These are phyloP conservation scores for Aspergillus cejpii DNA, from an alignment of 2,329 filamentous ascomycete species.

Conservation along the genomic window DNA sequence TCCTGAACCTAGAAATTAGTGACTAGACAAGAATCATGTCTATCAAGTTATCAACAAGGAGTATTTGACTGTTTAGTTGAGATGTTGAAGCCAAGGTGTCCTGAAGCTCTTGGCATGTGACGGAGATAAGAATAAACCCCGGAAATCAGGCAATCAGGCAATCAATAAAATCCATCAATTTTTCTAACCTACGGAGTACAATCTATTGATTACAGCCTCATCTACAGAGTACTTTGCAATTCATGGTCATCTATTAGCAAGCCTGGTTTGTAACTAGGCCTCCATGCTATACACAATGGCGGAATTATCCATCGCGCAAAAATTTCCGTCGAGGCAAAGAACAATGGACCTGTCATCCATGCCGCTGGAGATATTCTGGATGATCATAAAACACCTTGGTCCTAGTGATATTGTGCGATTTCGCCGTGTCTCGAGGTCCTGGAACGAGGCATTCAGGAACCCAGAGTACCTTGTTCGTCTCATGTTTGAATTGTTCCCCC, in stretches of 20 bases:
- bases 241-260: too few species aligned
- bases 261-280: too few species aligned
- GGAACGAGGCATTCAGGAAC: constrained; percentile 47
- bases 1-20: background rate
- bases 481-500: constrained; percentile 49
- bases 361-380: constrained; percentile 54
- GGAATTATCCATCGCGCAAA: background rate
- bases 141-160: constrained; percentile 1
- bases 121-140: constrained; percentile 4
- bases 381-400: constrained; percentile 47
- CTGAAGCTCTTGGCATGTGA: constrained; percentile 38
- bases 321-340: background rate
- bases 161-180: too few species aligned
- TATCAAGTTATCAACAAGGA: background rate
- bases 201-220: background rate
- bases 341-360: constrained; percentile 32
- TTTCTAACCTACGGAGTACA: too few species aligned
- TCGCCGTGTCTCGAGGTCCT: constrained; percentile 48
- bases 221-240: background rate
- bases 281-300: background rate
- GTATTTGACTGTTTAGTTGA: constrained; percentile 3
- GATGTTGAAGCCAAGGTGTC: constrained; percentile 34
- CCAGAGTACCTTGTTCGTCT: constrained; percentile 44
- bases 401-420: constrained; percentile 48
- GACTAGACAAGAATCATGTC: background rate